Evolutionary conservation across 768 basidiomycete species (phyloP), one percentile per base, ranked within the genome.

Genomic region (Baorangia bicolor): DNA sequence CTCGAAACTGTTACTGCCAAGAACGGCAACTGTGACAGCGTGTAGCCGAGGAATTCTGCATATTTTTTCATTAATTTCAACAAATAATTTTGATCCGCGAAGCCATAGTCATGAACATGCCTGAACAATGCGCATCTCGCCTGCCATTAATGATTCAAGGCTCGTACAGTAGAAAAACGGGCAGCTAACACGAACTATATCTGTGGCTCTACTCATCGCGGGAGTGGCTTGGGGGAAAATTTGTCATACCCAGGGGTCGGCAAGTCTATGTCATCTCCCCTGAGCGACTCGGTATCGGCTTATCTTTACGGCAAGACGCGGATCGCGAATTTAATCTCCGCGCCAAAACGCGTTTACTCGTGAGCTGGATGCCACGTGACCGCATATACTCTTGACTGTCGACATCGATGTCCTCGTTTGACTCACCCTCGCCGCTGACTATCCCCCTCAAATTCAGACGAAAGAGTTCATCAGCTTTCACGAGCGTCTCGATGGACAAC

Each of bases 281-380:
- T n/a, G n/a, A n/a, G n/a, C n/a, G n/a, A n/a, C n/a, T n/a, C n/a
- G n/a, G n/a, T n/a, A n/a, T n/a, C n/a, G n/a, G 31, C 31, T 31
- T 31, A 20, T 20, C 5, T 13, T 43, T 64, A 65, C 63, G 64
- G 51, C 64, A 59, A 33, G 23, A 37, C 63, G 38, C 64, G 64
- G 30, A 51, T 55, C 48, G 7, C 35, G 31, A 37, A 16, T 70
- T 70, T 13, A 57, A 57, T 67, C 69, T 71, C 69, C 69, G 69
- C 65, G 18, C 53, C 47, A 72, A 71, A 73, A 66, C 69, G 69
- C 71, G 70, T 73, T 71, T 57, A 71, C 60, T 53, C 13, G 38
- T 44, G 21, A 42, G 56, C 55, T 53, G 23, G 53, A 21, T 23
- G 1, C 35, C 71, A 73, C 70, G 69, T 71, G 70, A 71, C 61